Base-by-base conservation (phyloP, 2,329 filamentous ascomycete genomes). In the Colletotrichum cereale region DNA sequence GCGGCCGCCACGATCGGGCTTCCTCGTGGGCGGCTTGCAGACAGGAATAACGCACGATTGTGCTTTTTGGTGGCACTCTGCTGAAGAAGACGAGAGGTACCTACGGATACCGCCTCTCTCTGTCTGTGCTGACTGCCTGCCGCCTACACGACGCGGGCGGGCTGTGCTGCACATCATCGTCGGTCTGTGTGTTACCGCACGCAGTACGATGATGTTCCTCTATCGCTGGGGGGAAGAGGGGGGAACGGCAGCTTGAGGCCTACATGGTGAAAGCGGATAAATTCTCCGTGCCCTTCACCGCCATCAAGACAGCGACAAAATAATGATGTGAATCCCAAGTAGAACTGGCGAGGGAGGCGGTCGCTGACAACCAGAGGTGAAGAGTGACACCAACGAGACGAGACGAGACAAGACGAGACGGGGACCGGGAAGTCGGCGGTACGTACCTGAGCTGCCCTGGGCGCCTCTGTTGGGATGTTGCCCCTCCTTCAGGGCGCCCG, bases 31-130 rank as follows among this genome's bases (percentile, higher is more conserved):
- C 29, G 40, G 26, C 29, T 42, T 52, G 42, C 42, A 40, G 24
- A 21, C 36, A 18, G 24, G 34, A 14, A 5, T 14, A n/a, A 55
- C 26, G 44, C 36, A 34, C 42, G 44, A 31, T 16, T 26, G 42
- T 69, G 62, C 18, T 21, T 50, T 50, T 60, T 53, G 8, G 53
- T 53, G n/a, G 57, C 62, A 66, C 44, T 66, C 31, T 69, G 62
- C 38, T 66, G 53, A 66, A 69, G 55, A 66, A 69, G 53, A 31
- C 21, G 38, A 47, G 16, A 38, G 6, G 11, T 10, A 7, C 36
- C 10, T 53, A 26, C 29, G 24, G 44, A 24, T 55, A n/a, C 48
- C 2, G 47, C 14, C 5, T 11, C 7, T 50, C 11, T 26, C 12
- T 26, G 48, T 29, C 26, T 29, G 24, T 12, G 48, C 26, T 31